Base-by-base conservation (phyloP, 2,329 filamentous ascomycete species). In the Bisporella sp. region DNA sequence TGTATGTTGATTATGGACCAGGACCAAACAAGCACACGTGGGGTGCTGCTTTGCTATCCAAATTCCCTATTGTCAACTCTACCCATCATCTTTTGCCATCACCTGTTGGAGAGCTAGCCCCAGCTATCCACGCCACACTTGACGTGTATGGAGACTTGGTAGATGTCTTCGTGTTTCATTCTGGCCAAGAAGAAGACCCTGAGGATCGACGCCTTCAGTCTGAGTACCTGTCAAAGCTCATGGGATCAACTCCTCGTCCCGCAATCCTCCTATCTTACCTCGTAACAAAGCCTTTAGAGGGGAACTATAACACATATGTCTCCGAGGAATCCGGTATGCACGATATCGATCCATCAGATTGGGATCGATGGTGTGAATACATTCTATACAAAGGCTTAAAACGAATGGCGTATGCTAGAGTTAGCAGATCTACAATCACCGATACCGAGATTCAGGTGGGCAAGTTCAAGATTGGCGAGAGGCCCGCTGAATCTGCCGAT, bases 1-100 rank as follows among this genome's bases (percentile, higher is more conserved):
- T 99, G 93, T 99, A 96, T 64, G 91, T 95, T 46, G 93, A 99
- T 72, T 96, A 90, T 63, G 93, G 93, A 49, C 93, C 93, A 31
- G 93, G 93, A 2, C 93, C 93, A 5, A 96, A 99, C 78, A 99
- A 97, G 73, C 93, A 99, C 72, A 99, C 93, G 0, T 99, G 93
- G 93, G 93, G 93, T 47, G 82, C 85, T 7, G 93, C 91, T 28
- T 76, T 99, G 42, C 78, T 99, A 4, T 96, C 90, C 61, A 97
- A 97, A 66, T 99, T 97, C 73, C 93, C 93, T 4, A 99, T 99
- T 62, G 69, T 99, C 53, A 96, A 97, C 71, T 96, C 89, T 1
- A 96, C 91, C 28, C 93, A 99, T 66, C 93, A 99, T 63, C 81
- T 99, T 9, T 79, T 97, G 4, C 93, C 93, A 12, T 93, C 87